These are phyloP conservation scores for Aureobasidium sp. DNA, from an alignment of 2,329 filamentous ascomycete species.

Conservation along the genomic window DNA sequence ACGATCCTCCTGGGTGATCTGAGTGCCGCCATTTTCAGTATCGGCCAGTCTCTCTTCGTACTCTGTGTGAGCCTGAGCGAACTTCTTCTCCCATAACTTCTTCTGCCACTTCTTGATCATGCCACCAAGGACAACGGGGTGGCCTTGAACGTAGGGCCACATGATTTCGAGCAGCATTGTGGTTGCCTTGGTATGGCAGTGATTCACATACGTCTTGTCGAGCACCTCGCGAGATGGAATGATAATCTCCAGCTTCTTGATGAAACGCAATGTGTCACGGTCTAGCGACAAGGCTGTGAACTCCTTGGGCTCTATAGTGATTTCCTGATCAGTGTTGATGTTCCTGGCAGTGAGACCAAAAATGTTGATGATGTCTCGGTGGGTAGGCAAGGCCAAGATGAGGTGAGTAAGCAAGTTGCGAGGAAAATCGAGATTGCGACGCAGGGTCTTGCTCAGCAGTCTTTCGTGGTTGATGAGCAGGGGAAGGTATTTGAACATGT, in stretches of 20 bases:
- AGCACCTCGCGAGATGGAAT: constrained; percentile 15
- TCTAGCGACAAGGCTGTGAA: constrained; percentile 2
- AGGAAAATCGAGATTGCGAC: constrained; percentile 11
- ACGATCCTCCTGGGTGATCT: background rate
- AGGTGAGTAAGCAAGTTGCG: constrained; percentile 20
- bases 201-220: background rate
- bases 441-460: constrained; percentile 17
- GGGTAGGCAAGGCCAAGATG: constrained; percentile 19
- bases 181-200: constrained; percentile 22
- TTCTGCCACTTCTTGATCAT: constrained; percentile 23
- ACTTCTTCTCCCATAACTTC: constrained; percentile 17
- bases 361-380: constrained; percentile 20
- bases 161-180: constrained; percentile 22
- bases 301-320: background rate
- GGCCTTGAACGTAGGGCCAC: constrained; percentile 21
- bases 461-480: constrained; percentile 20
- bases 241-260: constrained; percentile 19
- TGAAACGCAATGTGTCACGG: constrained; percentile 14
- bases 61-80: background rate
- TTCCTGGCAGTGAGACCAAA: constrained; percentile 20
- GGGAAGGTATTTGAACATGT: constrained; percentile 19
- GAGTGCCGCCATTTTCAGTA: background rate
- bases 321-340: background rate
- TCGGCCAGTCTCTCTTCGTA: background rate
- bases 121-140: constrained; percentile 23